Base-by-base conservation (phyloP, 345 rosid genomes). In the Balakata baccata region DNA sequence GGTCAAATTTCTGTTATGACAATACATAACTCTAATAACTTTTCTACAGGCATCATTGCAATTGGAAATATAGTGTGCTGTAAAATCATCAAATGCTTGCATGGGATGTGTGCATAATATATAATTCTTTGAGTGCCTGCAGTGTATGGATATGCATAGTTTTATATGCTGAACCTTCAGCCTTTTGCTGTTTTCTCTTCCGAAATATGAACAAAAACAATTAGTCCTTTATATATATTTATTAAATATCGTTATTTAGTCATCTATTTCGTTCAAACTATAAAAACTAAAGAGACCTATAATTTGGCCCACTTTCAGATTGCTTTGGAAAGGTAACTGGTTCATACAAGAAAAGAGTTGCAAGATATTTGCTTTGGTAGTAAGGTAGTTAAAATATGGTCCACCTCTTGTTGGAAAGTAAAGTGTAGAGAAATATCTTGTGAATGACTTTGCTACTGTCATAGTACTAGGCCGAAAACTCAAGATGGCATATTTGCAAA, bases 311-410 rank as follows among this genome's bases (percentile, higher is more conserved):
- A 74, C 72, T 80, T 82, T 78, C 94, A 95, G 99, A 80, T 85
- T 95, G 88, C 93, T 92, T 17, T 90, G 89, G 90, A 95, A 90
- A 82, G 98, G 94, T 64, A 95, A 92, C 72, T 95, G 97, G 96
- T 95, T 89, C 83, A 80, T 92, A 66, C 97, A 95, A 79, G 99
- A 95, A 85, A 92, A 89, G 84, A 91, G 99, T 84, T 95, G 97
- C 84, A 91, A 87, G 89, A 95, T 93, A 74, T 92, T 95, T 80
- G 83, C 96, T 51, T 76, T 84, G 82, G 87, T 91, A 0, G 84
- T 95, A 81, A 92, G 97, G 99, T 95, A 89, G 57, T 38, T 75
- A 64, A 65, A 69, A 2, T 52, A 54, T 82, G 46, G 38, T 80
- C 73, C 14, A 43, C 56, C 37, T 66, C 23, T 60, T 66, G 53